These are phyloP conservation scores for Medicago lupulina DNA, from an alignment of 306 rosid genomes.

Conservation along the genomic window DNA sequence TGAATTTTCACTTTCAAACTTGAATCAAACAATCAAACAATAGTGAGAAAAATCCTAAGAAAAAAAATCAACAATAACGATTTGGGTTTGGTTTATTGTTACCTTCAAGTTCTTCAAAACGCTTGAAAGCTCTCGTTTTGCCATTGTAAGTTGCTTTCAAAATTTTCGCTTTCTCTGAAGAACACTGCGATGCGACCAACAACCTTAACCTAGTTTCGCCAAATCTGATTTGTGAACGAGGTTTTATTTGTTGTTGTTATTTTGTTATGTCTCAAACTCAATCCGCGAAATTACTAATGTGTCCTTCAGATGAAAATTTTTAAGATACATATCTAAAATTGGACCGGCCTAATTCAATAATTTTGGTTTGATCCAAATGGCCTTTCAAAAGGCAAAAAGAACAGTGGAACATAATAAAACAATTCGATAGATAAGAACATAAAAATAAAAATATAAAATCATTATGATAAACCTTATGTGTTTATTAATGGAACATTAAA, in stretches of 20 bases:
- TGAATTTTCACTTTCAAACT: neutral
- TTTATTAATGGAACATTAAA: too few relatives aligned
- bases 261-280: neutral
- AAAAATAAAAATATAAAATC: too few relatives aligned
- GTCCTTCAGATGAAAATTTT: neutral
- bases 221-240: conserved; percentile 9
- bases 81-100: neutral
- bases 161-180: neutral
- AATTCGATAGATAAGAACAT: too few relatives aligned
- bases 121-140: conserved; percentile 76
- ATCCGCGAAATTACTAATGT: neutral
- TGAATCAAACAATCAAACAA: conserved; percentile 19
- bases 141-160: conserved; percentile 50
- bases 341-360: conserved; percentile 5
- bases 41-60: neutral
- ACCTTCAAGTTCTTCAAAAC: conserved; percentile 88
- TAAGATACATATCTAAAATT: neutral
- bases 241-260: neutral
- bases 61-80: neutral
- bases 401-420: too few relatives aligned
- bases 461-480: too few relatives aligned
- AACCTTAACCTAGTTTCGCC: conserved; percentile 42
- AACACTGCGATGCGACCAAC: neutral
- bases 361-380: too few relatives aligned
- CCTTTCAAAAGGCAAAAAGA: too few relatives aligned